Base-by-base conservation (phyloP, 345 rosid genomes). In the Geranium brycei region DNA sequence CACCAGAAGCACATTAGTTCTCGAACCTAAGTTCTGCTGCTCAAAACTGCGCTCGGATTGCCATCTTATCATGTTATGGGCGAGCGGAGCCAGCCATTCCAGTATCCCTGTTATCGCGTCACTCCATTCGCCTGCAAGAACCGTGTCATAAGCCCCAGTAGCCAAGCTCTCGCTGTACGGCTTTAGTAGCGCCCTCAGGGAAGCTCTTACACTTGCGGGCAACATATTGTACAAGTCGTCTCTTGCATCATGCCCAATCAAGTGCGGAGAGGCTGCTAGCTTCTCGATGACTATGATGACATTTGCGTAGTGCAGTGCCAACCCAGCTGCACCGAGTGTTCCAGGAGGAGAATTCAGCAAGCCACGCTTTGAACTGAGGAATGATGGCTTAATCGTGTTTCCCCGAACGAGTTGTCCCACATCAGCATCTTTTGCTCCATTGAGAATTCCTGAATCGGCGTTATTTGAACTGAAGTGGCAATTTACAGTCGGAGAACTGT, bases 11-110 rank as follows among this genome's bases (percentile, higher is more conserved):
- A 90, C 81, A 41, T 90, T 88, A 14, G 91, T 85, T 77, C 87
- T 81, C 4, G 95, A 86, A 59, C 85, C 85, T 64, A 88, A 82
- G 72, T 77, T 93, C 71, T 93, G 99, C 69, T 90, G 91, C 81
- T 93, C 99, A 28, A 75, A 88, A 70, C 96, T 93, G 64, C 97
- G 74, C 76, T 90, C 99, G 0, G 97, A 83, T 65, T 93, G 99
- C 99, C 99, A 93, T 67, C 91, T 70, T 63, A 91, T 87, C 97
- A 93, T 93, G 80, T 81, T 90, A 74, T 93, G 96, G 67, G 99
- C 99, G 53, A 93, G 87, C 14, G 99, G 99, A 51, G 91, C 88
- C 72, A 93, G 64, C 99, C 99, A 93, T 65, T 93, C 97, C 69
- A 93, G 70, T 64, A 84, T 93, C 11, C 88, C 63, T 7, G 88